Percentiles rank a stretch among this genome's conserved stretches.
Conservation (phyloP, 2,329 filamentous ascomycete species). For the Calonectria pseudoturangicola region DNA sequence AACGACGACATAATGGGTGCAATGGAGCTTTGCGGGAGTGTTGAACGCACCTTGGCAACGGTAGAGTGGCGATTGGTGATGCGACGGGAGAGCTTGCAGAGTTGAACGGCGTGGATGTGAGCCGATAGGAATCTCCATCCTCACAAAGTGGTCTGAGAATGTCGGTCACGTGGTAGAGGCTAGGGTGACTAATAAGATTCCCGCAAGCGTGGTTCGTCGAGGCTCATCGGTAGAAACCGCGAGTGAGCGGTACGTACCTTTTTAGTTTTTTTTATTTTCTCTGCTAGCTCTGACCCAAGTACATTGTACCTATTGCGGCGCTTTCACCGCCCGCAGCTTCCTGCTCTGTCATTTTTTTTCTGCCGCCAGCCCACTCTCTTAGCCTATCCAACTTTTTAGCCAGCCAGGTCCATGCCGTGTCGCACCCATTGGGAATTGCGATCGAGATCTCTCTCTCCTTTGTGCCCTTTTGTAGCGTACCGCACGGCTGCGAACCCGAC, state of each 20-base stretch:
- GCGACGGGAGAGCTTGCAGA: constrained; percentile 50
- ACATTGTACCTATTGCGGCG: background rate
- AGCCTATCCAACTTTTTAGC: constrained; percentile 51
- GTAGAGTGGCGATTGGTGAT: constrained; percentile 53
- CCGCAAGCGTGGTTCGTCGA: constrained; percentile 35
- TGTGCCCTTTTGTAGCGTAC: constrained; percentile 44
- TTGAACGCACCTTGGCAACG: constrained; percentile 53
- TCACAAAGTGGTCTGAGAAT: constrained; percentile 56
- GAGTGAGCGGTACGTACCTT: constrained; percentile 16
- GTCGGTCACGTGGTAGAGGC: constrained; percentile 43
- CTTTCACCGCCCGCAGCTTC: constrained; percentile 49
- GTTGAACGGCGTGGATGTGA: constrained; percentile 50
- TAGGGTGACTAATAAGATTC: constrained; percentile 49
- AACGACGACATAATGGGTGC: constrained; percentile 10
- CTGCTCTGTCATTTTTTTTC: constrained; percentile 52
- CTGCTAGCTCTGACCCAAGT: background rate
- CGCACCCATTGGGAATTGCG: constrained; percentile 46
- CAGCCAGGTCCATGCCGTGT: constrained; percentile 45
- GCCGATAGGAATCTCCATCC: constrained; percentile 2
- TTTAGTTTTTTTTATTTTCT: background rate
- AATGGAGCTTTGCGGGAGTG: constrained; percentile 32
- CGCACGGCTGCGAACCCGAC: constrained; percentile 29
- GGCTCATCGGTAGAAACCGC: constrained; percentile 51
- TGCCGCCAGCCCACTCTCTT: constrained; percentile 54
- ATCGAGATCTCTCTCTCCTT: constrained; percentile 45